A percentile compares a stretch with the other conserved stretches of the same genome.
phyloP scores from a whole-genome alignment of 2,329 filamentous ascomycete species.

The Botrytis byssoidea region DNA sequence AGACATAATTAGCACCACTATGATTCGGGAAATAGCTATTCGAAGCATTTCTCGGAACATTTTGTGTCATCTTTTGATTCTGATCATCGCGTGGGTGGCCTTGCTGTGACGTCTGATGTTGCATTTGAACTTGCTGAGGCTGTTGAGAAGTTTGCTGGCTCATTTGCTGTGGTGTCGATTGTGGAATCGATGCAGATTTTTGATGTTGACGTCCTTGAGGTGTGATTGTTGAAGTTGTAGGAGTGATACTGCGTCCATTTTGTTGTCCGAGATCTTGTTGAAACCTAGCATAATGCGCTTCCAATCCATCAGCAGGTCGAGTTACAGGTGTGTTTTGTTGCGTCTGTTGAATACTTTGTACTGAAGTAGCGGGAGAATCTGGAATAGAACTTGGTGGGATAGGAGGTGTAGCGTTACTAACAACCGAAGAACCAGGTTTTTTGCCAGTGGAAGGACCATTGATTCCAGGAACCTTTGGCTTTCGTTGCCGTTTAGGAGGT shows the following conservation, averaged over 20 bases:
- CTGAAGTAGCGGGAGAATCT: constrained; percentile 33
- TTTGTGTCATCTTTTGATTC: constrained; percentile 28
- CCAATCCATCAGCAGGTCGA: constrained; percentile 38
- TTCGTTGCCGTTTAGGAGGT: constrained; percentile 44
- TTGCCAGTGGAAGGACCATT: constrained; percentile 31
- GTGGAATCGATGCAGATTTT: constrained; percentile 28
- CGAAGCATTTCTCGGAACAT: constrained; percentile 30
- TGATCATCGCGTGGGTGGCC: constrained; percentile 33
- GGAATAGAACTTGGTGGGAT: constrained; percentile 35
- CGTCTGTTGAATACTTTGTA: constrained; percentile 23
- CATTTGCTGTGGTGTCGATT: constrained; percentile 33
- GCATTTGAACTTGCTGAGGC: constrained; percentile 26
- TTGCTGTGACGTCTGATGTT: constrained; percentile 34
- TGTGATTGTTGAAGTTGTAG: constrained; percentile 29
- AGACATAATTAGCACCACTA: constrained; percentile 30
- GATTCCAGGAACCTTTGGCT: constrained; percentile 38
- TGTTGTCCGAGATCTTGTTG: constrained; percentile 33
- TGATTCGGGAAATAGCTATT: constrained; percentile 35
- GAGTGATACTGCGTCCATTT: constrained; percentile 35
- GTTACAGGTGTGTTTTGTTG: constrained; percentile 27
- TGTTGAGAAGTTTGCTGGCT: constrained; percentile 25
- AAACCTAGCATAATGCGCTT: constrained; percentile 39
- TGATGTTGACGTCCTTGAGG: constrained; percentile 35
- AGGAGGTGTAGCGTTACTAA: constrained; percentile 35
- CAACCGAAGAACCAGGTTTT: constrained; percentile 32